These are phyloP conservation scores for Boletus vermiculosoides DNA, from an alignment of 768 basidiomycete species.

Conservation along the genomic window DNA sequence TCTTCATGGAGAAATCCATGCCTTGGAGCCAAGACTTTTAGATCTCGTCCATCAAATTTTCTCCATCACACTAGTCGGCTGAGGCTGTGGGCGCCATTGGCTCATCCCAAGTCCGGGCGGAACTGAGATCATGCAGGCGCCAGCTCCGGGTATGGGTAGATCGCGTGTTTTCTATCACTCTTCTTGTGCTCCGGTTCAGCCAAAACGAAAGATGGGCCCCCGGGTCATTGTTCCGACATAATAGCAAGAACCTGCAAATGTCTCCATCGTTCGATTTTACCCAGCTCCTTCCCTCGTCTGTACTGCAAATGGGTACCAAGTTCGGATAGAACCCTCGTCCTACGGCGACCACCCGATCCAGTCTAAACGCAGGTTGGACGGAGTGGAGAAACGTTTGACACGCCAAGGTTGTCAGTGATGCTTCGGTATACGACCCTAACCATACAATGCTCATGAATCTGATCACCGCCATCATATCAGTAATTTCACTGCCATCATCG, in stretches of 20 bases:
- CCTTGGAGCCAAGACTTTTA: background rate
- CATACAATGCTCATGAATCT: background rate
- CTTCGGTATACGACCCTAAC: background rate
- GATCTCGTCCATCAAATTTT: background rate
- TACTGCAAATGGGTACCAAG: background rate
- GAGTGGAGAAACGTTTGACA: conserved; percentile 22
- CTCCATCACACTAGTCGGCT: background rate
- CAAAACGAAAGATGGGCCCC: background rate
- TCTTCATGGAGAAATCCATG: too few species aligned
- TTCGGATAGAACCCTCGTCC: background rate
- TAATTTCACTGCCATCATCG: background rate
- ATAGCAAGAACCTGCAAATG: background rate
- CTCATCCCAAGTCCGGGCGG: background rate
- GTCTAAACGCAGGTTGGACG: conserved; percentile 23
- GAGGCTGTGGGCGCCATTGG: background rate
- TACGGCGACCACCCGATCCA: background rate
- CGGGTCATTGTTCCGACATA: background rate
- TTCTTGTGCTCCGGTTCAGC: background rate
- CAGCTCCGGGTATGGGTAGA: background rate
- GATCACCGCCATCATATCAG: background rate
- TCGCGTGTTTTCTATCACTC: background rate
- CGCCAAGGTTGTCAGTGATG: background rate
- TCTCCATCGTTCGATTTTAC: background rate
- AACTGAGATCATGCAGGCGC: background rate
- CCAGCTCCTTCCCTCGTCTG: background rate